Base-by-base conservation (phyloP, 148 eudicot genomes). In the Arctostaphylos glauca region DNA sequence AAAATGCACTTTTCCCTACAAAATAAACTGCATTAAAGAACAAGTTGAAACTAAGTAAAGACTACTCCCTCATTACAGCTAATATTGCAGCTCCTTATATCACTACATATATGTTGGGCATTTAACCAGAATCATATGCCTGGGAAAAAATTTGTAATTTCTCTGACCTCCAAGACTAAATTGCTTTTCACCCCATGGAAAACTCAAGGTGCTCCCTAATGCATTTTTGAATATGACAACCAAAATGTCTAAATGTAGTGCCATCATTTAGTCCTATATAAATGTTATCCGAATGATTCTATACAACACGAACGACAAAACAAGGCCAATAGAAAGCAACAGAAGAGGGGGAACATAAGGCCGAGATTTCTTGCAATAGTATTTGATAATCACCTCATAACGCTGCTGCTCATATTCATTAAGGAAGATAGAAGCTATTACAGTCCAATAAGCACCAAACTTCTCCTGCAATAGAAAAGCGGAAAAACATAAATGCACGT, bases 401-500 rank as follows among this genome's bases (percentile, higher is more conserved):
- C 82, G 84, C 59, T 87, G 88, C 83, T 96, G 94, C 85, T 90
- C 89, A 90, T 70, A 87, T 84, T 94, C 97, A 80, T 94, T 84
- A 80, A 96, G 78, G 85, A 96, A 96, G 79, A 81, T 89, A 41
- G 94, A 87, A 62, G 98, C 94, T 72, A 96, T 79, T 62, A 92
- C 73, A 49, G 91, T 84, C 98, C 99, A 94, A 72, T 92, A 87
- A 83, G 96, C 86, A 77, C 93, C 99, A 89, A 96, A 93, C 81
- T 84, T 93, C 49, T 94, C 99, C 99, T 96, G 95, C 67, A 84
- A 87, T 68, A 77, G 74, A 50, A 49, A 68, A 49, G 25, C 4
- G 41, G 81, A 43, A 5, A 81, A 81, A 16, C 76, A 46, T 13
- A 71, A 41, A 44, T 38, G n/a, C 46, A 77, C 5, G 77, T 16